Percentiles rank a stretch among this genome's conserved stretches.
Evolutionary conservation across 352 stramenopile genomes (phyloP).

Genomic region (Phytophthora melonis): DNA sequence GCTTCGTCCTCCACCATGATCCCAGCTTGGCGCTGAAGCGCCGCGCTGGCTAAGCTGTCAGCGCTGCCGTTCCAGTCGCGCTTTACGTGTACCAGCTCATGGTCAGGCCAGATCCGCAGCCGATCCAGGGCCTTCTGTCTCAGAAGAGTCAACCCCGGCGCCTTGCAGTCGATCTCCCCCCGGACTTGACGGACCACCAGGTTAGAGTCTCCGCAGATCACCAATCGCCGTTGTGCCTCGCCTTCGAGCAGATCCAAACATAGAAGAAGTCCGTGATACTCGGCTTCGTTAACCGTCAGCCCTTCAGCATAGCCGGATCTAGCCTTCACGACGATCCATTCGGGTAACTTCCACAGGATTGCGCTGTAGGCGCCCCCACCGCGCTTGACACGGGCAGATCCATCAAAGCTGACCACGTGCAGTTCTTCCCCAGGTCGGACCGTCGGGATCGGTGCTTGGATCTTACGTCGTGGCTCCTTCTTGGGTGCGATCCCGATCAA

Average conservation of each 20-base stretch:
- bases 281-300: slow-evolving; percentile 1
- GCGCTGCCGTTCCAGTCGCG: slow-evolving; percentile 11
- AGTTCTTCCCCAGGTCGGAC: neutral
- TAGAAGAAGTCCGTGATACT: slow-evolving; percentile 3
- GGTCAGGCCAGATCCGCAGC: neutral
- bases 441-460: neutral
- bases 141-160: neutral
- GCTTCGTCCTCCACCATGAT: neutral
- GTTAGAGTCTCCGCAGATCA: slow-evolving; percentile 9
- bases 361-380: neutral
- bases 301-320: neutral
- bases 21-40: slow-evolving; percentile 2
- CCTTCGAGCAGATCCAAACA: neutral
- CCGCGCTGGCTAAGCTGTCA: slow-evolving; percentile 3
- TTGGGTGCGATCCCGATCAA: neutral
- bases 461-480: neutral
- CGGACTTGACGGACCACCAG: slow-evolving; percentile 9
- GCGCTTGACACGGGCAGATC: slow-evolving; percentile 5
- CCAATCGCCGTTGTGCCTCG: neutral
- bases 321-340: neutral
- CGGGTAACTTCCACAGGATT: slow-evolving; percentile 4
- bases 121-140: slow-evolving; percentile 1
- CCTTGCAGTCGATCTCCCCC: slow-evolving; percentile 21
- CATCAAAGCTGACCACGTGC: slow-evolving; percentile 5
- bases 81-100: slow-evolving; percentile 15